Percentiles rank a stretch among this genome's conserved stretches.
Evolutionary conservation across 202 grass and related monocot species (phyloP).

Genomic region (Setaria viridis): DNA sequence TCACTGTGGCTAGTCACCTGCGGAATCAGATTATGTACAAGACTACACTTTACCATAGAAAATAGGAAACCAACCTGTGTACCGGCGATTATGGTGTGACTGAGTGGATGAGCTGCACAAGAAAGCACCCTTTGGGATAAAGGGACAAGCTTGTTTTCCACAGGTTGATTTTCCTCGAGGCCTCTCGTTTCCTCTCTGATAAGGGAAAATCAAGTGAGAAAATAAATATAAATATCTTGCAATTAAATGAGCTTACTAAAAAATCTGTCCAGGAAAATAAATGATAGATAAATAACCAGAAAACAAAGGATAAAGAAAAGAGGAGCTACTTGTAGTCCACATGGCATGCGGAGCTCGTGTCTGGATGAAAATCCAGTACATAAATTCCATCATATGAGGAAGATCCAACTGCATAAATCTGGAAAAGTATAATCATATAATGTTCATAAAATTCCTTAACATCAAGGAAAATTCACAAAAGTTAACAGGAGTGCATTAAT

Average conservation of each 20-base stretch:
- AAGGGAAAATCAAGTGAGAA: constrained; percentile 41
- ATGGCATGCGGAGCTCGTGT: constrained; percentile 79
- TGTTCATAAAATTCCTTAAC: constrained; percentile 27
- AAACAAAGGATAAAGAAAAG: constrained; percentile 15
- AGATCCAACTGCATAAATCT: constrained; percentile 90
- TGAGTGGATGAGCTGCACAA: constrained; percentile 76
- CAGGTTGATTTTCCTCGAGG: constrained; percentile 39
- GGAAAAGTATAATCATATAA: constrained; percentile 24
- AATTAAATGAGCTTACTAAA: neutral
- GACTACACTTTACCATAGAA: neutral
- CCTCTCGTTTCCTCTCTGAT: constrained; percentile 64
- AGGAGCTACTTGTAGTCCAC: constrained; percentile 77
- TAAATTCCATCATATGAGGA: constrained; percentile 71
- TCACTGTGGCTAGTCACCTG: neutral
- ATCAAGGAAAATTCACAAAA: constrained; percentile 16
- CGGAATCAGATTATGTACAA: neutral
- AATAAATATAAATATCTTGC: constrained; percentile 24
- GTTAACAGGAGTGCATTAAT: constrained; percentile 10
- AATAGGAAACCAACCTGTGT: constrained; percentile 70
- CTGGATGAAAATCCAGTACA: constrained; percentile 85
- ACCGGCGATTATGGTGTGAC: constrained; percentile 69
- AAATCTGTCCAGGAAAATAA: neutral
- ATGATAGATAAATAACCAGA: constrained; percentile 4
- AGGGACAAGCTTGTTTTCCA: constrained; percentile 75
- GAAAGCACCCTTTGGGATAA: constrained; percentile 71